These are phyloP conservation scores for Aristolochia contorta DNA, from an alignment of 164 flowering plant genomes.

Conservation along the genomic window DNA sequence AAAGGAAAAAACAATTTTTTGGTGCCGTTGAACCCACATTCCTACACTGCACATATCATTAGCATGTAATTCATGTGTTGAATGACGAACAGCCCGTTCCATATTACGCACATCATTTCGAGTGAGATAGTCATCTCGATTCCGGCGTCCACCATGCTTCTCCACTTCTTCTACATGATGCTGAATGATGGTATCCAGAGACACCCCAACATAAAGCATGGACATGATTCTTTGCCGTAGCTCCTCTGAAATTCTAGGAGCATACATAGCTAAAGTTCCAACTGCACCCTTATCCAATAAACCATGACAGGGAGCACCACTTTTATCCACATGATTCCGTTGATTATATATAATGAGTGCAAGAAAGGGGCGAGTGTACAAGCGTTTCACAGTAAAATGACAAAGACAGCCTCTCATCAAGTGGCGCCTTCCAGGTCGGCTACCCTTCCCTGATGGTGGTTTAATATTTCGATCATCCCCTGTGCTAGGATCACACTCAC, in stretches of 20 bases:
- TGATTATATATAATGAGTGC: constrained; percentile 80
- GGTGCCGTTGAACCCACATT: constrained; percentile 83
- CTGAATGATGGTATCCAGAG: constrained; percentile 81
- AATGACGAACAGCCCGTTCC: constrained; percentile 74
- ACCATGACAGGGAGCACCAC: constrained; percentile 94
- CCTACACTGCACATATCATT: constrained; percentile 90
- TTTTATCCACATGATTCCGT: constrained; percentile 79
- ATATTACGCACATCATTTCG: constrained; percentile 86
- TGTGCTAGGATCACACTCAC: constrained; percentile 94
- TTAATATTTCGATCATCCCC: constrained; percentile 80
- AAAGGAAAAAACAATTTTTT: constrained; percentile 65
- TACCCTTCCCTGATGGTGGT: constrained; percentile 9
- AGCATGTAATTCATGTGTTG: constrained; percentile 89
- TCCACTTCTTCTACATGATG: constrained; percentile 92
- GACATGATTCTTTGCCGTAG: constrained; percentile 96
- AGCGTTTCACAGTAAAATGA: constrained; percentile 80
- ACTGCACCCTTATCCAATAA: constrained; percentile 93
- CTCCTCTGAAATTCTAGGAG: constrained; percentile 75
- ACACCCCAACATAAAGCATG: constrained; percentile 89
- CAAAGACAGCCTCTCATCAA: constrained; percentile 96
- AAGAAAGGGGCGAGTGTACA: constrained; percentile 79
- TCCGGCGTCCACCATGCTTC: constrained; percentile 71
- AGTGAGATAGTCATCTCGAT: constrained; percentile 57
- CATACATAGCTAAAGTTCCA: constrained; percentile 85
- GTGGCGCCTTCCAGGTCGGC: constrained; percentile 95